Percentiles rank a stretch among this genome's conserved stretches.
Evolutionary conservation across 2,329 filamentous ascomycete genomes (phyloP).

Genomic region (Thielaviopsis cerberus): DNA sequence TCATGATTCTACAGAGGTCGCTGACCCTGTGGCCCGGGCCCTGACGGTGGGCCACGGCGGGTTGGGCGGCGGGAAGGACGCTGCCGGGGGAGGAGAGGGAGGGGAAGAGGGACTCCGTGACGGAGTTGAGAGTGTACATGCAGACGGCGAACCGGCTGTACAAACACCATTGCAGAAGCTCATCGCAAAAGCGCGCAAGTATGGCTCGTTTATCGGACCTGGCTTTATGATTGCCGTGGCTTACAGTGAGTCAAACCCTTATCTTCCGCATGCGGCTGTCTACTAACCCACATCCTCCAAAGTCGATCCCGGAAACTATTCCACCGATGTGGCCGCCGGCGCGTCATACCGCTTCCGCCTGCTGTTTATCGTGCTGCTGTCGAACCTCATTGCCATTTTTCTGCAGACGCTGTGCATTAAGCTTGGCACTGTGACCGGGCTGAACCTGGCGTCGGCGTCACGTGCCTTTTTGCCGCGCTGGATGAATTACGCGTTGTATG

Average conservation of each 20-base stretch:
- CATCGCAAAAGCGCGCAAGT: not conserved
- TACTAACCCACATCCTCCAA: not conserved
- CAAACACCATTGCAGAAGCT: conserved; percentile 4
- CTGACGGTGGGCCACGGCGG: not conserved
- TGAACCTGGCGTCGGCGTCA: conserved; percentile 49
- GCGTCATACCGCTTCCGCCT: conserved; percentile 46
- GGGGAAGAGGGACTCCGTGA: not conserved
- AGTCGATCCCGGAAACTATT: conserved; percentile 49
- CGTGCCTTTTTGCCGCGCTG: conserved; percentile 45
- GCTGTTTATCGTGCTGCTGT: conserved; percentile 49
- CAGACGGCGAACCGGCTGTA: not conserved
- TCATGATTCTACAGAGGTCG: not conserved
- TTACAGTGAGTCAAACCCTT: conserved; percentile 26
- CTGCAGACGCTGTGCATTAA: conserved; percentile 51
- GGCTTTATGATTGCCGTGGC: conserved; percentile 46
- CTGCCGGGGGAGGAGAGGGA: not conserved
- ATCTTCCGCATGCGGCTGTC: not conserved
- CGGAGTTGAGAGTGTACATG: not conserved
- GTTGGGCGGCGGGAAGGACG: conserved; percentile 8
- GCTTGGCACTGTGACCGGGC: conserved; percentile 48
- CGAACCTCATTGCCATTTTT: conserved; percentile 54
- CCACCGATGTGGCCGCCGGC: conserved; percentile 51
- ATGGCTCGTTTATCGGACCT: conserved; percentile 34
- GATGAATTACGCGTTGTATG: conserved; percentile 43
- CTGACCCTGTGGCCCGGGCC: not conserved